A percentile compares a stretch with the other conserved stretches of the same genome.
Conservation (phyloP, 2,329 filamentous ascomycete species). For the Mollisia scopiformis region DNA sequence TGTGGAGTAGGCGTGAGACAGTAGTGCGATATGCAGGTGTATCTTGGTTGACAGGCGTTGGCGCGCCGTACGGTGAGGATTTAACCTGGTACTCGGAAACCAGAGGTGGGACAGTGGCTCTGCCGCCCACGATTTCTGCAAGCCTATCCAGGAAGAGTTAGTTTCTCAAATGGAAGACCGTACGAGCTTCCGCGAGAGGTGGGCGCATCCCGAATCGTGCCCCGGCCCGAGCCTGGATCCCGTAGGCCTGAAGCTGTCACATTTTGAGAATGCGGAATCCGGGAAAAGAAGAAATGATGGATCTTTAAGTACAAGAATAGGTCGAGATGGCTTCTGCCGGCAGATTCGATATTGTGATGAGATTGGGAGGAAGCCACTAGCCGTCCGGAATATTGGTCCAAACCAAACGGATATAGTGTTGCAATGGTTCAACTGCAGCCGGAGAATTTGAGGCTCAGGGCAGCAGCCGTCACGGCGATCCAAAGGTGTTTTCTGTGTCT, state of each 20-base stretch:
- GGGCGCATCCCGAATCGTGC: not conserved
- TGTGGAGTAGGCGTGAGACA: not conserved
- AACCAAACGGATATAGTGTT: not conserved
- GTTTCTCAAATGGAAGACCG: not conserved
- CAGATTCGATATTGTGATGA: not conserved
- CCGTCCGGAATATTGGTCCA: not conserved
- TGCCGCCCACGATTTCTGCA: not conserved
- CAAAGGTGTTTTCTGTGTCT: not conserved
- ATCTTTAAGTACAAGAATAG: too few relatives aligned
- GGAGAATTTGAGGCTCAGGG: not conserved
- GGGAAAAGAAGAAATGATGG: not conserved
- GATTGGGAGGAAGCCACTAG: not conserved
- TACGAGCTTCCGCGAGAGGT: not conserved
- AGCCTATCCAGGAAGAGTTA: not conserved
- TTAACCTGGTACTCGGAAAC: not conserved
- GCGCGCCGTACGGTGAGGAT: not conserved
- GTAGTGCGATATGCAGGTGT: not conserved
- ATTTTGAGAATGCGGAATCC: not conserved
- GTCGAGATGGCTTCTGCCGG: too few relatives aligned
- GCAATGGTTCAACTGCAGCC: not conserved
- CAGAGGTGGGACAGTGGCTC: not conserved
- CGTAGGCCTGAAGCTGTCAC: not conserved
- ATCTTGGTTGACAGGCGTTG: not conserved
- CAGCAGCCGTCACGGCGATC: not conserved
- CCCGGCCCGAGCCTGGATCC: not conserved